These are phyloP conservation scores for Annulohypoxylon nitens DNA, from an alignment of 495 filamentous ascomycete species.

Conservation along the genomic window DNA sequence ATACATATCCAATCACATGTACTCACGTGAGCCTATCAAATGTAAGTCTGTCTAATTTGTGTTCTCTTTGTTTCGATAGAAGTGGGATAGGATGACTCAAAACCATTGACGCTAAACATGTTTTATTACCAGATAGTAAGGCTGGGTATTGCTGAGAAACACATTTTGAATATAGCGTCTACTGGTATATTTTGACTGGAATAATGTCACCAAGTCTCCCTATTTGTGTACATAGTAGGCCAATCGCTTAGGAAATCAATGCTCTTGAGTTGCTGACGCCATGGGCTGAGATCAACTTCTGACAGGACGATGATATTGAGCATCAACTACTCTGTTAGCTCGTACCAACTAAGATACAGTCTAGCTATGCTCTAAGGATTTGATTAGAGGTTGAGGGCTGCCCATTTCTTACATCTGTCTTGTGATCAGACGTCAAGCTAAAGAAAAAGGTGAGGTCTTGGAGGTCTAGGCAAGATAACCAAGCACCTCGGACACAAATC, in stretches of 20 bases:
- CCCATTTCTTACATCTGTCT: not conserved
- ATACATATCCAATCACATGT: not conserved
- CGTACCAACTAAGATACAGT: no score
- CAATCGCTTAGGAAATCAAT: not conserved
- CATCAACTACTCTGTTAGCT: not conserved
- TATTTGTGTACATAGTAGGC: no score
- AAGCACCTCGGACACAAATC: not conserved
- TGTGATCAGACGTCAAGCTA: not conserved
- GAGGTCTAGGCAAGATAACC: not conserved
- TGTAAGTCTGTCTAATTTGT: not conserved
- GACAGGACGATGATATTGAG: not conserved
- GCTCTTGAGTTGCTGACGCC: not conserved
- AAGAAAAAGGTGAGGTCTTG: no score
- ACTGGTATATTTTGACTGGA: not conserved
- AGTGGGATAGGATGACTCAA: not conserved
- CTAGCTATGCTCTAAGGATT: no score
- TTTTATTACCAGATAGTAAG: not conserved
- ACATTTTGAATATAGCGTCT: not conserved
- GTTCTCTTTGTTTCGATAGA: not conserved
- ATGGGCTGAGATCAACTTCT: not conserved
- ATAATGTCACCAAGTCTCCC: not conserved
- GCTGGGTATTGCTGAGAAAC: not conserved
- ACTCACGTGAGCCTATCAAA: not conserved
- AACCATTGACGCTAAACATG: constrained; percentile 1
- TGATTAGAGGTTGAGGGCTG: not conserved